Evolutionary conservation across 2,329 filamentous ascomycete genomes (phyloP).

Genomic region (Cladosporium sp.): DNA sequence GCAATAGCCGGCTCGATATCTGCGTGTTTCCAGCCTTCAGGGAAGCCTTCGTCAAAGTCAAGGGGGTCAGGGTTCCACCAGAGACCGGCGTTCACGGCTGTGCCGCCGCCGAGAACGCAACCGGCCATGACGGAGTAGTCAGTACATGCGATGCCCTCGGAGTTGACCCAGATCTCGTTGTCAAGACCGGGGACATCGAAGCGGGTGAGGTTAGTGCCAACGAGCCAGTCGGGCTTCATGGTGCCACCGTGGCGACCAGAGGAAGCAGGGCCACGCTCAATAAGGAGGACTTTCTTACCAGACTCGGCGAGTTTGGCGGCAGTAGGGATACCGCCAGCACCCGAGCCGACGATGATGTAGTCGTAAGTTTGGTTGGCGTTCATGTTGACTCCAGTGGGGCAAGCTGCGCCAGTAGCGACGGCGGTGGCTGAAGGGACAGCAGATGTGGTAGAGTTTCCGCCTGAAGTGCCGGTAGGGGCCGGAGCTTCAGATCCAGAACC

Average conservation of each 20-base stretch:
- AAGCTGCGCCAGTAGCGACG: conserved; percentile 19
- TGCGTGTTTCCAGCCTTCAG: conserved; percentile 62
- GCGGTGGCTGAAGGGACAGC: conserved; percentile 18
- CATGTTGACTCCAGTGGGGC: conserved; percentile 18
- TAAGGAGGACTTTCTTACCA: conserved; percentile 60
- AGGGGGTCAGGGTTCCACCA: conserved; percentile 62
- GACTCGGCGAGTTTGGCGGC: conserved; percentile 60
- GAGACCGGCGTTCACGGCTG: conserved; percentile 63
- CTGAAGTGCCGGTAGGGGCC: conserved; percentile 39
- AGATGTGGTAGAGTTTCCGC: conserved; percentile 20
- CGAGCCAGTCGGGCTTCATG: conserved; percentile 59
- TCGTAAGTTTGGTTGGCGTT: conserved; percentile 49
- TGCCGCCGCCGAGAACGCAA: conserved; percentile 65
- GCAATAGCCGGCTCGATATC: conserved; percentile 59
- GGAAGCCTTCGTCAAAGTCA: conserved; percentile 72
- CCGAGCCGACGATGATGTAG: conserved; percentile 62
- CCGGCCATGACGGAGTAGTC: conserved; percentile 71
- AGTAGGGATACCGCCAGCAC: conserved; percentile 57
- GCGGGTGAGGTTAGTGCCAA: conserved; percentile 59
- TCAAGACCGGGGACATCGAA: conserved; percentile 69
- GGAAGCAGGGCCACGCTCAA: conserved; percentile 49
- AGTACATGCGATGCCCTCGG: conserved; percentile 60
- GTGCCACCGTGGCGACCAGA: conserved; percentile 62
- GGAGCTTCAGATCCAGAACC: conserved; percentile 32
- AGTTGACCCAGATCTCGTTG: conserved; percentile 65